phyloP scores from a whole-genome alignment of 805 yeast species.

The Cyberlindnera nakhonratchasimensis region DNA sequence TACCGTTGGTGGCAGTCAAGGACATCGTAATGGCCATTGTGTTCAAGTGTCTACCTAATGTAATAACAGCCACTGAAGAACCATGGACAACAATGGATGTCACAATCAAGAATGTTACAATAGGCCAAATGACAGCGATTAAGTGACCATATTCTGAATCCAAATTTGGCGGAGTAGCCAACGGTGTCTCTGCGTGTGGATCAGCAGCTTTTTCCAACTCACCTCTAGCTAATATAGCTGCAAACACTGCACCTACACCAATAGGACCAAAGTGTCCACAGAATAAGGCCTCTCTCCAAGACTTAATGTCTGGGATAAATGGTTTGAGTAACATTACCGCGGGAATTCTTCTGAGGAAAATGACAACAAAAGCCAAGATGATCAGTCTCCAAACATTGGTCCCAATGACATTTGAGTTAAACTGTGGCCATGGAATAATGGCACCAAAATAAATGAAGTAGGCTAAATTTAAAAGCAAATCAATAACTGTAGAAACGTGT shows the following conservation, averaged over 20 bases:
- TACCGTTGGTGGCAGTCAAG: conserved; percentile 64
- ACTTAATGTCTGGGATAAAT: conserved; percentile 78
- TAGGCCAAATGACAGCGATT: conserved; percentile 68
- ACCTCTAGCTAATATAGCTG: conserved; percentile 73
- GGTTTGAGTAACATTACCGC: conserved; percentile 74
- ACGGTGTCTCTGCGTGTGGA: conserved; percentile 54
- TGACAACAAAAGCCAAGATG: conserved; percentile 66
- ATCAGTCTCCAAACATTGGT: conserved; percentile 76
- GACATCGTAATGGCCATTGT: conserved; percentile 79
- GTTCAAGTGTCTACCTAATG: conserved; percentile 74
- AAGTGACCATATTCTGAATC: conserved; percentile 14
- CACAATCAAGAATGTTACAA: conserved; percentile 73
- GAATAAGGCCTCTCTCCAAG: conserved; percentile 92
- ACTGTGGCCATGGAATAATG: conserved; percentile 82
- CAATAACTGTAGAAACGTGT: conserved; percentile 88
- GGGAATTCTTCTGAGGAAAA: conserved; percentile 78
- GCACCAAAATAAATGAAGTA: conserved; percentile 90
- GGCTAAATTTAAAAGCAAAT: conserved; percentile 74
- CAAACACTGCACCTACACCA: conserved; percentile 85
- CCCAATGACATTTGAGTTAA: conserved; percentile 60
- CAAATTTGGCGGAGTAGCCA: conserved; percentile 42
- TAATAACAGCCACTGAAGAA: conserved; percentile 71
- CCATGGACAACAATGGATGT: conserved; percentile 89
- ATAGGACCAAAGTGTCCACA: conserved; percentile 97
- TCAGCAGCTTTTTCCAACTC: conserved; percentile 54